A percentile compares a stretch with the other conserved stretches of the same genome.
Evolutionary conservation across 257 asterid species (phyloP).

Genomic region (Striga asiatica): DNA sequence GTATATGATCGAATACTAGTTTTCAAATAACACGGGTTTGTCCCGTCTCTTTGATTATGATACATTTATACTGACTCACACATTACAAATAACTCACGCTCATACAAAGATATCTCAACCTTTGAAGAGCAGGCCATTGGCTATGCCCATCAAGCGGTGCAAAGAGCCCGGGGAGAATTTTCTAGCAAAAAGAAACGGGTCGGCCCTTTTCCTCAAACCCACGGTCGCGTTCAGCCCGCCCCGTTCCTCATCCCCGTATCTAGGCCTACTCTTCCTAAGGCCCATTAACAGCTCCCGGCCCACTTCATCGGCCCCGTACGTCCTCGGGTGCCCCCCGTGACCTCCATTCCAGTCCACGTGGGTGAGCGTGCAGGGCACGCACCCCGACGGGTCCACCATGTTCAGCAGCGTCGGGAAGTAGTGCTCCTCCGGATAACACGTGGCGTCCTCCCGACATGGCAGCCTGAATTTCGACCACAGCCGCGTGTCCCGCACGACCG

Average conservation of each 20-base stretch:
- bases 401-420: slow-evolving; percentile 62
- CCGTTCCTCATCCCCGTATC: slow-evolving; percentile 37
- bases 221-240: no score
- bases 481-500: slow-evolving; percentile 39
- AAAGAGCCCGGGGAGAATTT: slow-evolving; percentile 40
- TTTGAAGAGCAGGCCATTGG: slow-evolving; percentile 35
- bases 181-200: slow-evolving; percentile 66
- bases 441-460: slow-evolving; percentile 34
- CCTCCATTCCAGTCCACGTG: slow-evolving; percentile 73
- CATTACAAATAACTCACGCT: no score
- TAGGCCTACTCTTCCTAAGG: slow-evolving; percentile 27
- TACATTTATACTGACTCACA: no score
- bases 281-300: slow-evolving; percentile 29
- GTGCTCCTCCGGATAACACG: slow-evolving; percentile 90
- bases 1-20: no score
- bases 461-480: slow-evolving; percentile 64
- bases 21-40: no score
- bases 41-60: no score
- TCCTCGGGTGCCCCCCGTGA: slow-evolving; percentile 55
- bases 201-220: slow-evolving; percentile 26
- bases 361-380: slow-evolving; percentile 54
- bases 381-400: slow-evolving; percentile 64
- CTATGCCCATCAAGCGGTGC: slow-evolving; percentile 28
- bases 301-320: slow-evolving; percentile 35
- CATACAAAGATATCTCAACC: slow-evolving; percentile 20